phyloP scores from a whole-genome alignment of 176 grass and related monocot genomes.

The Raddia distichophylla region DNA sequence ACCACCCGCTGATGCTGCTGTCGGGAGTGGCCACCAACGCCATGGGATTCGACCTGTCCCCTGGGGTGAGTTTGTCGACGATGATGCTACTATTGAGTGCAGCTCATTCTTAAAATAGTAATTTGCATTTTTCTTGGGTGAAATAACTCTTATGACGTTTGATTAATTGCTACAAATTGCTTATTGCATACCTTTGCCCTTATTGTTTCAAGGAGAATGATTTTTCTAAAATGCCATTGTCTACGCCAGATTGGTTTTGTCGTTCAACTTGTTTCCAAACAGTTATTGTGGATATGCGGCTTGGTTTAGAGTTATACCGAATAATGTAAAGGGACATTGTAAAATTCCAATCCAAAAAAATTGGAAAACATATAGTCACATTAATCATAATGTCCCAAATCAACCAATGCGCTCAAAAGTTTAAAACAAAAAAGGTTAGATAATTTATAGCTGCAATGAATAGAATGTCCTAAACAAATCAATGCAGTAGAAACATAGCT shows the following conservation, averaged over 20 bases:
- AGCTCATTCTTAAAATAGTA: background rate
- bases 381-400: background rate
- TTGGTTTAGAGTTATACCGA: background rate
- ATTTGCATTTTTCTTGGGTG: background rate
- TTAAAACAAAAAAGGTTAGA: background rate
- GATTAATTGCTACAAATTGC: background rate
- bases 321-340: background rate
- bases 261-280: background rate
- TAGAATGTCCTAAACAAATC: background rate
- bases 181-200: background rate
- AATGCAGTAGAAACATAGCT: background rate
- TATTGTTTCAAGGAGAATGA: background rate
- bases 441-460: background rate
- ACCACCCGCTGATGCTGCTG: slow-evolving; percentile 95
- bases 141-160: background rate
- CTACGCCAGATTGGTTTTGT: background rate
- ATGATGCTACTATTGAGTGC: background rate
- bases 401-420: background rate
- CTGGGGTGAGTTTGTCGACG: slow-evolving; percentile 61
- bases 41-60: slow-evolving; percentile 93
- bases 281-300: background rate
- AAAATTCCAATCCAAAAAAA: background rate
- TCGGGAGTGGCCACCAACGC: slow-evolving; percentile 94
- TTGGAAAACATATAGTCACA: background rate
- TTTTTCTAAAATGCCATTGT: slow-evolving; percentile 6